Evolutionary conservation across 2,329 filamentous ascomycete species (phyloP).

Genomic region (Fusarium sp.): DNA sequence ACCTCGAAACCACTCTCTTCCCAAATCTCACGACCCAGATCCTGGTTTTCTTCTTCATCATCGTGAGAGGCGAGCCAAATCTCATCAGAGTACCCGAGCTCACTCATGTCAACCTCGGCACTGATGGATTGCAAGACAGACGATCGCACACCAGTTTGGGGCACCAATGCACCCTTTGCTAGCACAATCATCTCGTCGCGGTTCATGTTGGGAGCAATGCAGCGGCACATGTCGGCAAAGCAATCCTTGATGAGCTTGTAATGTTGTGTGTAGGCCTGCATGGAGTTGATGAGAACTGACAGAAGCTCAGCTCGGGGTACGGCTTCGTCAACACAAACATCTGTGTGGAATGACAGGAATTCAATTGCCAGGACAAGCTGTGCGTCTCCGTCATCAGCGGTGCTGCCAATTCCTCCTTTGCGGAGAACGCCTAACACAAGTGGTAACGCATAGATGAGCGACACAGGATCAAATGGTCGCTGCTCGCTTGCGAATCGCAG

Average conservation of each 20-base stretch:
- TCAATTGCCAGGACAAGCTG: conserved; percentile 92
- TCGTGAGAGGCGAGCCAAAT: conserved; percentile 96
- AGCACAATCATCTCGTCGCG: conserved; percentile 81
- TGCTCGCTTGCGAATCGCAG: conserved; percentile 93
- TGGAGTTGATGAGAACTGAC: conserved; percentile 80
- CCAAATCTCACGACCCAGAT: conserved; percentile 91
- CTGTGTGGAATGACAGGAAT: conserved; percentile 90
- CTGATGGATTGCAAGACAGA: conserved; percentile 92
- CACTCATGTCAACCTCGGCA: conserved; percentile 91
- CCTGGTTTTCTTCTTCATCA: conserved; percentile 88
- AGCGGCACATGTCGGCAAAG: conserved; percentile 87
- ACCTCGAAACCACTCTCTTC: conserved; percentile 89
- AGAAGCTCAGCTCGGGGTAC: conserved; percentile 85
- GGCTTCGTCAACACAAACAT: conserved; percentile 80
- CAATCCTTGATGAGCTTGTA: conserved; percentile 97
- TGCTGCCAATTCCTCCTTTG: conserved; percentile 82
- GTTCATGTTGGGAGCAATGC: conserved; percentile 85
- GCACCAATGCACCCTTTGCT: conserved; percentile 83
- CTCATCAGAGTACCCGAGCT: conserved; percentile 88
- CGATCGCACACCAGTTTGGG: conserved; percentile 84
- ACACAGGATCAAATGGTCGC: conserved; percentile 91
- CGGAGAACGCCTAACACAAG: conserved; percentile 85
- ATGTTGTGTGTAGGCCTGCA: conserved; percentile 92
- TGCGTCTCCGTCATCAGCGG: conserved; percentile 85
- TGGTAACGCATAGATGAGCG: conserved; percentile 89